These are phyloP conservation scores for Mollisia scopiformis DNA, from an alignment of 2,329 filamentous ascomycete species.

Conservation along the genomic window DNA sequence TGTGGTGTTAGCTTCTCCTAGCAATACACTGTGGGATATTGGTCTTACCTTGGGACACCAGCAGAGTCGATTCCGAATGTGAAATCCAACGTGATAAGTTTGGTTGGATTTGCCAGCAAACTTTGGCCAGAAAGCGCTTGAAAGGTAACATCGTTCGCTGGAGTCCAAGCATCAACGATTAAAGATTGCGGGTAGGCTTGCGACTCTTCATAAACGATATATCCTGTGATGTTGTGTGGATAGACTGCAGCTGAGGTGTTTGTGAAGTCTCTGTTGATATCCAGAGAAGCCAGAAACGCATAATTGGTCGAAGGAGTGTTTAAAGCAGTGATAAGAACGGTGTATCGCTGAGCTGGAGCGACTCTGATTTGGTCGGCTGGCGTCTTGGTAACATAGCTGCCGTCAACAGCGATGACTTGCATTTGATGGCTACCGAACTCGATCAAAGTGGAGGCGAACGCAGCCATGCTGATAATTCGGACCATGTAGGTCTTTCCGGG, in stretches of 20 bases:
- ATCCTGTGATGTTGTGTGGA: conserved; percentile 57
- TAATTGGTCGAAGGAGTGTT: conserved; percentile 38
- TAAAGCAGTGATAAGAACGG: conserved; percentile 45
- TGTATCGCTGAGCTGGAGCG: conserved; percentile 49
- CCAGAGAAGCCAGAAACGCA: conserved; percentile 37
- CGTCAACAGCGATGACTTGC: conserved; percentile 52
- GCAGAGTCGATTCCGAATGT: conserved; percentile 18
- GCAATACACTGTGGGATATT: neutral
- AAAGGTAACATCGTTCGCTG: conserved; percentile 71
- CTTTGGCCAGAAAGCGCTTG: conserved; percentile 50
- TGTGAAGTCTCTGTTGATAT: conserved; percentile 49
- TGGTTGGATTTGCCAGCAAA: conserved; percentile 9
- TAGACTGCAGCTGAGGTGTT: conserved; percentile 50
- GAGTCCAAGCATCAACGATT: conserved; percentile 59
- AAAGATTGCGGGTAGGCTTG: conserved; percentile 52
- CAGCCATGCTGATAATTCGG: conserved; percentile 23
- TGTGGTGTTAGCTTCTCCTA: neutral
- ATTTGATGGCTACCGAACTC: conserved; percentile 36
- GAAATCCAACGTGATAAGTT: conserved; percentile 22
- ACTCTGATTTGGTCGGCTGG: conserved; percentile 46
- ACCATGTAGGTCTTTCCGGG: conserved; percentile 26
- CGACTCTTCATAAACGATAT: conserved; percentile 56
- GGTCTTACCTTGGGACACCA: conserved; percentile 19
- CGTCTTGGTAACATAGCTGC: conserved; percentile 41
- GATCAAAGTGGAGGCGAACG: conserved; percentile 19